Evolutionary conservation across 257 asterid species (phyloP).

Genomic region (Nemophila menziesii): DNA sequence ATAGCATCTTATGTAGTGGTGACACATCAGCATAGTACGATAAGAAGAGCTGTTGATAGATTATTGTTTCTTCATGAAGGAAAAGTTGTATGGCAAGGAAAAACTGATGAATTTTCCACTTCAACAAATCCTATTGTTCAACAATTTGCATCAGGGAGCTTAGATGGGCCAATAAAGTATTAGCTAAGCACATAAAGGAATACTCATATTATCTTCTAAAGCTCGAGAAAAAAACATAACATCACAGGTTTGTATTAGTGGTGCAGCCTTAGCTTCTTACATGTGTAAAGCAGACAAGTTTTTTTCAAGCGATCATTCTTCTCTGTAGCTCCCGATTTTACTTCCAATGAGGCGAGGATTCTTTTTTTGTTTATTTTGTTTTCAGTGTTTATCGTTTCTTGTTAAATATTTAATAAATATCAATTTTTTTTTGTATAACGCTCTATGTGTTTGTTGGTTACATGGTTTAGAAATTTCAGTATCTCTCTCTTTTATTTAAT

Average conservation of each 20-base stretch:
- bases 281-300: too few species aligned
- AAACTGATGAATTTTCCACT: conserved; percentile 82
- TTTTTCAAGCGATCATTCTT: too few species aligned
- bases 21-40: conserved; percentile 98
- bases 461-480: too few species aligned
- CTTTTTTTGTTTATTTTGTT: too few species aligned
- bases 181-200: conserved; percentile 15
- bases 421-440: too few species aligned
- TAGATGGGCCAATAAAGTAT: conserved; percentile 89
- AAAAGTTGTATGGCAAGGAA: conserved; percentile 94
- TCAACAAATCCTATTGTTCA: conserved; percentile 73
- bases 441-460: too few species aligned
- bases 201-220: background rate
- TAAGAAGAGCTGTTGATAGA: conserved; percentile 94
- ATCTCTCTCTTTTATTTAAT: too few species aligned
- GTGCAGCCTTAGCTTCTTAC: conserved; percentile 18
- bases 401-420: too few species aligned
- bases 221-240: background rate
- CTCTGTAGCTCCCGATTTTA: too few species aligned
- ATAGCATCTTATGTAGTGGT: conserved; percentile 89
- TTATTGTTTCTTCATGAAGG: conserved; percentile 80
- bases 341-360: too few species aligned
- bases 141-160: conserved; percentile 97
- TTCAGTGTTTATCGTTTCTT: too few species aligned
- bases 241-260: background rate